A percentile compares a stretch with the other conserved stretches of the same genome.
phyloP scores from a whole-genome alignment of 768 basidiomycete species.

The Naganishia randhawae region DNA sequence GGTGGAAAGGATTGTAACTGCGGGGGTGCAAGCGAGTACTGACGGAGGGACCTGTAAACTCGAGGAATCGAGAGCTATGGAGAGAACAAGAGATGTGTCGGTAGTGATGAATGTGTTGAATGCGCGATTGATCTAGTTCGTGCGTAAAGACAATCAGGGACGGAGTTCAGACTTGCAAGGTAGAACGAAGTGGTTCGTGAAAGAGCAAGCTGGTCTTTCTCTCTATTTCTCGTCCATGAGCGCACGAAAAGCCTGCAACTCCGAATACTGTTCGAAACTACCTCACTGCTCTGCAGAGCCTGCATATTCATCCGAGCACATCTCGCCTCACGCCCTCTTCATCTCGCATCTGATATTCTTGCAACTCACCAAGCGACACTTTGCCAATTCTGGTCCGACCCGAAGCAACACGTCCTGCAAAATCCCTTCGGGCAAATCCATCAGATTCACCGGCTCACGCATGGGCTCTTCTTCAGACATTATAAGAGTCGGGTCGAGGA shows the following conservation, averaged over 20 bases:
- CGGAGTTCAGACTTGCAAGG: not conserved
- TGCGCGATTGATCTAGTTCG: conserved; percentile 38
- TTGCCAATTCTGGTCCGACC: not conserved
- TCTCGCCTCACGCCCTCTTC: too few relatives aligned
- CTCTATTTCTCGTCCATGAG: too few relatives aligned
- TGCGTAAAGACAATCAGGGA: not conserved
- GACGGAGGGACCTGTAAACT: conserved; percentile 33
- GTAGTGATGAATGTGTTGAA: conserved; percentile 37
- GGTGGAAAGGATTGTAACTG: conserved; percentile 34
- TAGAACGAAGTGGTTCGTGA: too few relatives aligned
- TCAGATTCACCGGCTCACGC: not conserved
- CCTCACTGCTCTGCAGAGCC: too few relatives aligned
- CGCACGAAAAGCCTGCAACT: too few relatives aligned
- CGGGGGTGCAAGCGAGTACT: conserved; percentile 32
- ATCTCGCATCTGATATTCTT: too few relatives aligned
- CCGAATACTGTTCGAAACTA: too few relatives aligned
- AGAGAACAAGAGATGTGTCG: conserved; percentile 35
- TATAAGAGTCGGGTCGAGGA: not conserved
- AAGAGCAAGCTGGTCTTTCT: too few relatives aligned
- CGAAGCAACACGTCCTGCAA: not conserved
- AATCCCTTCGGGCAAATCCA: not conserved
- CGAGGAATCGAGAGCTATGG: conserved; percentile 33
- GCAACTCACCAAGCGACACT: not conserved
- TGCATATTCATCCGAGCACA: too few relatives aligned
- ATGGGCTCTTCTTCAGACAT: not conserved